Evolutionary conservation across 129 eudicot genomes (phyloP), one percentile per base, ranked within the genome.

Genomic region (Lonicera japonica): DNA sequence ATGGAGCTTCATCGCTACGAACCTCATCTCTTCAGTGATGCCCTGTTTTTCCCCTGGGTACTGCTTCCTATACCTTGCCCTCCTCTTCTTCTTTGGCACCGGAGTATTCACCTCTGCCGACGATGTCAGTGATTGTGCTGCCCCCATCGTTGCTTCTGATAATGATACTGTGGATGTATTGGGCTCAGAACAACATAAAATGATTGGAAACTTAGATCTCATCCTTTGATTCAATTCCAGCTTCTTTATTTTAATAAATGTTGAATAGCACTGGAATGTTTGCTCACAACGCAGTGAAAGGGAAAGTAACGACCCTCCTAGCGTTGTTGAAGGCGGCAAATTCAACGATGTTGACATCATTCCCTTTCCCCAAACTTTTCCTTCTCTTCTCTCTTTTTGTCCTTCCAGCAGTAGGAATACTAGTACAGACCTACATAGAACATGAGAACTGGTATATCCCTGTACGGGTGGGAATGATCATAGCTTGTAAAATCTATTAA

Each of bases 11-110:
- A 92, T 92, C 0, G 96, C 98, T 15, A 92, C 91, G 52, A 92
- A 92, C 64, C 98, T 80, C 98, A 92, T 80, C 73, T 92, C 98
- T 76, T 85, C 98, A 5, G 86, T 78, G 48, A 92, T 92, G 4
- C 98, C 98, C 39, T 78, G 43, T 25, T 66, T 68, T 69, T 92
- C 96, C 0, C 98, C 98, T 0, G 98, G 98, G 66, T 75, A 79
- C 63, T 34, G 74, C 69, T 78, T 82, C 67, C 96, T 69, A 54
- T 84, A 87, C 81, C 78, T 70, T 70, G 63, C 63, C 58, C 79
- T 75, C 69, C 50, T 72, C 82, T 63, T 73, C 59, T 54, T 68
- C 39, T 81, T 53, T 21, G 87, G 79, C 51, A 83, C 83, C 18
- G 75, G 76, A 18, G 57, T 8, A 21, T 25, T 64, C n/a, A 45